These are phyloP conservation scores for Suhomyces bribrorum DNA, from an alignment of 1,139 yeast species.

Conservation along the genomic window DNA sequence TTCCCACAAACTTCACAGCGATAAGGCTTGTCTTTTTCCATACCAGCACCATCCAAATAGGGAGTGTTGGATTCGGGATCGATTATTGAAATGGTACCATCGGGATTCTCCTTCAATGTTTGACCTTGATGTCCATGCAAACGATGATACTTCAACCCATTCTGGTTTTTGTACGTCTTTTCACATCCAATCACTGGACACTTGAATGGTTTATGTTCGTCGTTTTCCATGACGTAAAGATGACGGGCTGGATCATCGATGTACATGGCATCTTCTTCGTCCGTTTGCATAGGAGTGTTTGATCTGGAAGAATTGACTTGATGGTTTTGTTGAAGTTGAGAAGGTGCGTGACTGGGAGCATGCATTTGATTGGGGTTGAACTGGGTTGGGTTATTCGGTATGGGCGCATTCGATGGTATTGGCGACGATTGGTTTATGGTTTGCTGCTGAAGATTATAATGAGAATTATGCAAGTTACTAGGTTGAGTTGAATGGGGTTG, in stretches of 20 bases:
- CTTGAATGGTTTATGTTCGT: constrained; percentile 91
- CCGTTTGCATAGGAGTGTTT: constrained; percentile 35
- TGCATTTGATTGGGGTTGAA: constrained; percentile 13
- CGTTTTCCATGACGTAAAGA: constrained; percentile 86
- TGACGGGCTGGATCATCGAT: constrained; percentile 94
- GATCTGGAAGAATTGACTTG: constrained; percentile 17
- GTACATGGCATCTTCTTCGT: constrained; percentile 54
- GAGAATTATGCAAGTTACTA: constrained; percentile 16
- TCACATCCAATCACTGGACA: constrained; percentile 99
- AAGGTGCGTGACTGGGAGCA: constrained; percentile 14
- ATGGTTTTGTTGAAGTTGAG: constrained; percentile 19
- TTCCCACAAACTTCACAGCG: constrained; percentile 98
- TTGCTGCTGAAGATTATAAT: constrained; percentile 17
- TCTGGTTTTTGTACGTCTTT: constrained; percentile 94
- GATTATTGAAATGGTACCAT: constrained; percentile 88
- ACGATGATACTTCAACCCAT: constrained; percentile 93
- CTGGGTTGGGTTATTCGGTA: constrained; percentile 14
- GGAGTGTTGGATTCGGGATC: constrained; percentile 93
- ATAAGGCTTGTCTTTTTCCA: constrained; percentile 97
- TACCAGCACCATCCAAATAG: constrained; percentile 86
- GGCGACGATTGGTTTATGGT: constrained; percentile 13
- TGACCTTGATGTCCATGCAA: constrained; percentile 98
- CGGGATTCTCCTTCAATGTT: constrained; percentile 84
- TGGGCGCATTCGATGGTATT: constrained; percentile 13
- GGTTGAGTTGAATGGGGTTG: constrained; percentile 20